Evolutionary conservation across 345 rosid genomes (phyloP).

Genomic region (Punica granatum): DNA sequence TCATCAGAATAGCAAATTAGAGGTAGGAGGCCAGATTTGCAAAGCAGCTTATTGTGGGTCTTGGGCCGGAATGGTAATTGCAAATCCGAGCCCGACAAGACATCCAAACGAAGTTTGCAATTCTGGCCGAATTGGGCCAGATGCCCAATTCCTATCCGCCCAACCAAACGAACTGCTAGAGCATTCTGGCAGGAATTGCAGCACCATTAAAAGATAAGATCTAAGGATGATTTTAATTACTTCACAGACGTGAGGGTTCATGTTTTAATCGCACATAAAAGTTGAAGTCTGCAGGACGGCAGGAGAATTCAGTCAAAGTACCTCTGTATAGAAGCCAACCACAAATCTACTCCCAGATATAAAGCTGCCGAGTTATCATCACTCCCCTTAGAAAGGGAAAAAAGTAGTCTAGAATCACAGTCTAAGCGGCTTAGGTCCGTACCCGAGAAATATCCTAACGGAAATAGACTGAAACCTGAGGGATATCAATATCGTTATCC

Average conservation of each 20-base stretch:
- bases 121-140: too few relatives aligned
- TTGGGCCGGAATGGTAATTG: too few relatives aligned
- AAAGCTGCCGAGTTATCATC: background rate
- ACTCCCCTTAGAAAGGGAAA: background rate
- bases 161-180: too few relatives aligned
- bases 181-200: too few relatives aligned
- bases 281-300: background rate
- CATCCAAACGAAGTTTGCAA: too few relatives aligned
- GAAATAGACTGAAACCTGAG: conserved; percentile 77
- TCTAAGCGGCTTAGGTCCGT: background rate
- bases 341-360: background rate
- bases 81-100: too few relatives aligned
- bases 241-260: background rate
- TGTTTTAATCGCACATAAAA: background rate
- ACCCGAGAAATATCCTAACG: conserved; percentile 16
- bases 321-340: background rate
- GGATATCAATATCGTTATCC: conserved; percentile 81
- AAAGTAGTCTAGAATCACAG: background rate
- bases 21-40: too few relatives aligned
- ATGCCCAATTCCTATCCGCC: too few relatives aligned
- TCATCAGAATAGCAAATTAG: too few relatives aligned
- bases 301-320: background rate
- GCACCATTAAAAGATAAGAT: too few relatives aligned
- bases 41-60: too few relatives aligned
- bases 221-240: too few relatives aligned